phyloP scores from a whole-genome alignment of 495 filamentous ascomycete genomes.

The Lepidopterella palustris region DNA sequence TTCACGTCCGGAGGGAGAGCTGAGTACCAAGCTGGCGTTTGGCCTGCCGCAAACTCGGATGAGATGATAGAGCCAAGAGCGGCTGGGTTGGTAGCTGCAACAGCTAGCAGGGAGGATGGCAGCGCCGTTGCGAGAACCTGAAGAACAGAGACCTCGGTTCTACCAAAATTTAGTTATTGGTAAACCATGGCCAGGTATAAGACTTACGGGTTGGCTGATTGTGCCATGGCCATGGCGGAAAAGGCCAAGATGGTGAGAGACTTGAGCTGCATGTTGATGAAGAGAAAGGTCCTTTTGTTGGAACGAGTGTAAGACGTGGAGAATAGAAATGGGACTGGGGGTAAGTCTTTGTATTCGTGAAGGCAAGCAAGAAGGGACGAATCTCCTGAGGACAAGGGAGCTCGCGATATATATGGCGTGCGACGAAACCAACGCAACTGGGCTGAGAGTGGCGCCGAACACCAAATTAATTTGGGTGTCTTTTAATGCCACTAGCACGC shows the following conservation, averaged over 20 bases:
- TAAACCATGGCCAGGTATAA: too few species aligned
- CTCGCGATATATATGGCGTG: not conserved
- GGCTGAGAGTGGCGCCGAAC: not conserved
- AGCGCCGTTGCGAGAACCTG: slow-evolving; percentile 28
- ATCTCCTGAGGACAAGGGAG: not conserved
- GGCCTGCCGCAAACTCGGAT: slow-evolving; percentile 18
- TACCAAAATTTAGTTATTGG: too few species aligned
- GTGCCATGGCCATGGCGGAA: not conserved
- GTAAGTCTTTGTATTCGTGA: too few species aligned
- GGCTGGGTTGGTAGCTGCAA: slow-evolving; percentile 11
- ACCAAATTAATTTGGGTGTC: not conserved
- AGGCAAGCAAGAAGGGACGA: not conserved
- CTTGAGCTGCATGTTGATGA: not conserved
- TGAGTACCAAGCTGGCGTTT: slow-evolving; percentile 25
- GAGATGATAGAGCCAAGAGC: slow-evolving; percentile 15
- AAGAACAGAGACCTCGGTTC: slow-evolving; percentile 14
- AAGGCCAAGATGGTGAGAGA: not conserved
- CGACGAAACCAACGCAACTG: not conserved
- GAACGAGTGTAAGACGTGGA: too few species aligned
- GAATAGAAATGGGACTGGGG: too few species aligned
- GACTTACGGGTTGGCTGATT: too few species aligned
- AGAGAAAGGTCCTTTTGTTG: too few species aligned
- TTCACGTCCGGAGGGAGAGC: slow-evolving; percentile 29
- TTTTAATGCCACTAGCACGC: too few species aligned
- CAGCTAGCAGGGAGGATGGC: slow-evolving; percentile 5